Percentiles rank a stretch among this genome's conserved stretches.
Conservation (phyloP, 1,139 yeast genomes). For the Candida sojae region DNA sequence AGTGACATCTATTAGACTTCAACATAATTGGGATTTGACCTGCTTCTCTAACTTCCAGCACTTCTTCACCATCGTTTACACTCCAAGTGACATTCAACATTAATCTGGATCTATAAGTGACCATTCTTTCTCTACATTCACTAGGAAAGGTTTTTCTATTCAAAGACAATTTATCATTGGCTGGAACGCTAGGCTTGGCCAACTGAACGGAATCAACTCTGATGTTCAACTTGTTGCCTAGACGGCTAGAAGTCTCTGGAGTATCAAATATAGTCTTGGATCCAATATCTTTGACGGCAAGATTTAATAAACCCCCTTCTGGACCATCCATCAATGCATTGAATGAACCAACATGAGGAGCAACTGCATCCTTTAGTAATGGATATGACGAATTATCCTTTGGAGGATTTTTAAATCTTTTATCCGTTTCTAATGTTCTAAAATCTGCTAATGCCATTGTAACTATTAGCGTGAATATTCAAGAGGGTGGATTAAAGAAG, state of each 20-base stretch:
- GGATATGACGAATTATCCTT: conserved; percentile 83
- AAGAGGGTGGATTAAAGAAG: too few relatives aligned
- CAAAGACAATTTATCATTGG: conserved; percentile 74
- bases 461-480: not conserved
- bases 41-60: conserved; percentile 82
- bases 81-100: conserved; percentile 79
- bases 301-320: conserved; percentile 78
- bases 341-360: conserved; percentile 95
- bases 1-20: conserved; percentile 85
- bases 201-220: conserved; percentile 86
- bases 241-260: conserved; percentile 54
- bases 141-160: conserved; percentile 85
- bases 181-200: conserved; percentile 76
- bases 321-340: conserved; percentile 91
- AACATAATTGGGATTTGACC: conserved; percentile 94
- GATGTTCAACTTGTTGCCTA: conserved; percentile 80
- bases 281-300: conserved; percentile 90
- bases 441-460: conserved; percentile 46
- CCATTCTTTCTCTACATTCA: conserved; percentile 88
- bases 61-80: conserved; percentile 83
- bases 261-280: conserved; percentile 82
- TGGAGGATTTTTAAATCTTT: conserved; percentile 85
- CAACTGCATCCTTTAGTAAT: conserved; percentile 80
- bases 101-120: conserved; percentile 71
- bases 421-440: conserved; percentile 86